Evolutionary conservation across 2,329 filamentous ascomycete genomes (phyloP), one percentile per base, ranked within the genome.

Genomic region (Fusarium sulawesiense): DNA sequence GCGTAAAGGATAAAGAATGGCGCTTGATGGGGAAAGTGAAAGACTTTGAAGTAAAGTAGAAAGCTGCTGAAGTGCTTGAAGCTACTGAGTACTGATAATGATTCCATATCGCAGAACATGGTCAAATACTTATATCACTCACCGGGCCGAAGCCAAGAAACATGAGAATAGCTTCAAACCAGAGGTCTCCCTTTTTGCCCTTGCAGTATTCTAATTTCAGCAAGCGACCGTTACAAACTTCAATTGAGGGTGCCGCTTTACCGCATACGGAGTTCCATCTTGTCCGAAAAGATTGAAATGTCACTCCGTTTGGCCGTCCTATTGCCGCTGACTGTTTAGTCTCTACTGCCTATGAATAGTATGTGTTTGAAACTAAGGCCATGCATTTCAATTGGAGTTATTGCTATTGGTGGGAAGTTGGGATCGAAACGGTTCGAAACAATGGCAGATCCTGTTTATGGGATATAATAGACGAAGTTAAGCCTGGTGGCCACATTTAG

Each of bases 331-430:
- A 60, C 44, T 4, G 58, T 51, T 60, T 23, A 7, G 56, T 61
- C 51, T 60, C 58, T 61, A 50, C 44, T 60, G 37, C 32, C 44
- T 61, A 60, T 42, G 20, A 44, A 44, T 61, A 61, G 56, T 1
- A 4, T n/a, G 3, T 25, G 29, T 60, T 60, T 61, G 44, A 37
- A 60, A 34, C 32, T n/a, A 32, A 11, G 9, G 32, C 6, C 25
- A 51, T 18, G 20, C 23, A 29, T 30, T 61, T 20, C 21, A 51
- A 51, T 61, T 30, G 0, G 3, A 1, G 1, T 1, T 0, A 2
- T 0, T 1, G 0, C 16, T 4, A 60, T 51, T 61, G 29, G 58
- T 27, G 29, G 7, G 30, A 51, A 32, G 10, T 7, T 20, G 9
- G 5, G 4, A 16, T 5, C n/a, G 27, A 51, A 44, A 34, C 44